These are phyloP conservation scores for Phytophthora nicotianae DNA, from an alignment of 352 stramenopile genomes.

Conservation along the genomic window DNA sequence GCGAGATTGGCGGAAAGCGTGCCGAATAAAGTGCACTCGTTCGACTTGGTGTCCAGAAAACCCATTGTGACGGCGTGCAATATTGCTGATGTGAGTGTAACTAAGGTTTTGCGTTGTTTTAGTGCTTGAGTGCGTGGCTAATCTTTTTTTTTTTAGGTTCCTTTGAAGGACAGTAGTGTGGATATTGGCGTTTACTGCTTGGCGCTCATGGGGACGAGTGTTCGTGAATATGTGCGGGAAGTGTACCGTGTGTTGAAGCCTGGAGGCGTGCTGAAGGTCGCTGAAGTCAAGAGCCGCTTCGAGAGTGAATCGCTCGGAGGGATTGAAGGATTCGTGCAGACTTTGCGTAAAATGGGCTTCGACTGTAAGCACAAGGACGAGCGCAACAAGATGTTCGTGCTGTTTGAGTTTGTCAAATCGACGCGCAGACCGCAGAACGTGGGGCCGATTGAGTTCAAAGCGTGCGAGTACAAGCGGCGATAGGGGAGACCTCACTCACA, in stretches of 20 bases:
- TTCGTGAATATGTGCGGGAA: conserved; percentile 97
- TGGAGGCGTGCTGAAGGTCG: conserved; percentile 90
- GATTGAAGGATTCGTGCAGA: conserved; percentile 66
- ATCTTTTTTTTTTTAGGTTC: conserved; percentile 70
- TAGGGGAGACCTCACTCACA: too few relatives aligned
- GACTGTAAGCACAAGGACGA: conserved; percentile 77
- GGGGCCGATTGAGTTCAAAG: conserved; percentile 74
- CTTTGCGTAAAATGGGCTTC: conserved; percentile 69
- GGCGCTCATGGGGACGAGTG: conserved; percentile 98
- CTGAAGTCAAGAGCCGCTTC: conserved; percentile 86
- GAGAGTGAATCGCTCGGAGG: conserved; percentile 72
- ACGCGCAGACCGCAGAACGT: conserved; percentile 52
- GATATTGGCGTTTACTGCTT: conserved; percentile 98
- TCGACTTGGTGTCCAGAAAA: conserved; percentile 96
- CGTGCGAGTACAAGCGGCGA: conserved; percentile 86
- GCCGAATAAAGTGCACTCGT: conserved; percentile 94
- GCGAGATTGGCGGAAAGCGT: conserved; percentile 93
- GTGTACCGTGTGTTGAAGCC: conserved; percentile 94
- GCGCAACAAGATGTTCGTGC: conserved; percentile 88
- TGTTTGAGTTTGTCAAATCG: conserved; percentile 84
- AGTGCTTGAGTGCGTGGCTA: neutral
- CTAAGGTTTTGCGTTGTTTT: neutral
- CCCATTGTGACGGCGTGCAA: conserved; percentile 95
- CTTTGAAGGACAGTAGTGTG: conserved; percentile 86
- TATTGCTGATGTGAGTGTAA: conserved; percentile 86